Percentiles rank a stretch among this genome's conserved stretches.
These are phyloP conservation scores for Neonectria punicea DNA, from an alignment of 2,329 filamentous ascomycete genomes.

Conservation along the genomic window DNA sequence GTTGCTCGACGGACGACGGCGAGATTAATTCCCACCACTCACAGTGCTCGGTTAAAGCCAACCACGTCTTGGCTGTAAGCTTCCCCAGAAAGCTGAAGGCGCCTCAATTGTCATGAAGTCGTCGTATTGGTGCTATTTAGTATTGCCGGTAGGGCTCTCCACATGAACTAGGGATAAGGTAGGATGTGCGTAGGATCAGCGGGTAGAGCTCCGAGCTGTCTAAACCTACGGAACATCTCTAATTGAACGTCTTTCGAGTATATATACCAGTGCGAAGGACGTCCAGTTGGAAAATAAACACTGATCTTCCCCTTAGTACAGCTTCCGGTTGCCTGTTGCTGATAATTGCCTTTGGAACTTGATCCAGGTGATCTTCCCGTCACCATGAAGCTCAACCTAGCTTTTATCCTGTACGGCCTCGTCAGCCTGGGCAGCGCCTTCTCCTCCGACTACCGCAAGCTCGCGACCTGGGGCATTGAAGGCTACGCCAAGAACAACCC, in stretches of 20 bases:
- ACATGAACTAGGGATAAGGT: constrained; percentile 10
- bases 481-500: constrained; percentile 50
- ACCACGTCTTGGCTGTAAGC: not conserved
- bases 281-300: not conserved
- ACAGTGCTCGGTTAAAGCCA: not conserved
- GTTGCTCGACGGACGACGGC: not conserved
- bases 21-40: not conserved
- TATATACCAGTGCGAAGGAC: not conserved
- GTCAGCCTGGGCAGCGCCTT: constrained; percentile 28
- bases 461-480: constrained; percentile 39
- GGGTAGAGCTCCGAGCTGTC: constrained; percentile 6
- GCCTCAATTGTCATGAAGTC: not conserved
- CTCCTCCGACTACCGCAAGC: constrained; percentile 30
- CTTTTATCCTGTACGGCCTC: constrained; percentile 25
- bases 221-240: constrained; percentile 16
- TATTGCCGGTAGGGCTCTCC: constrained; percentile 32
- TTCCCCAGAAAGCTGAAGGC: not conserved
- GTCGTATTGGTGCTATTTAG: constrained; percentile 36
- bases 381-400: constrained; percentile 32
- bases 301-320: not conserved
- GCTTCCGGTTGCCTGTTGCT: not conserved
- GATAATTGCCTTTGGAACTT: not conserved
- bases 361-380: not conserved
- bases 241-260: not conserved
- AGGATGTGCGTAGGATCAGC: not conserved